phyloP scores from a whole-genome alignment of 2,329 filamentous ascomycete genomes.

The Neonectria faginata region DNA sequence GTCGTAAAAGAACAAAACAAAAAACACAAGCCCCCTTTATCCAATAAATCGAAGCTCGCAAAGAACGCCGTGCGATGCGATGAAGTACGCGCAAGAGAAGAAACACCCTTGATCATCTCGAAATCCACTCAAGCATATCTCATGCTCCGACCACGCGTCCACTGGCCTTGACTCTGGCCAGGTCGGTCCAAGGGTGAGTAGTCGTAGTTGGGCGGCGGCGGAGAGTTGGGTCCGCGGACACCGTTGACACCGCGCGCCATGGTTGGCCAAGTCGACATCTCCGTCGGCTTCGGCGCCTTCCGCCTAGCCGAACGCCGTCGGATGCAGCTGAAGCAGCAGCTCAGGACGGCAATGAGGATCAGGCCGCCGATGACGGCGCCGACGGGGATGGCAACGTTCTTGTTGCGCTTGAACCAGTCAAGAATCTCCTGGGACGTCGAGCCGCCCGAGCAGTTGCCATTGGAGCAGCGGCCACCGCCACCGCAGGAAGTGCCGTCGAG shows the following conservation, averaged over 20 bases:
- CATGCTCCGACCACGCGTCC: slow-evolving; percentile 42
- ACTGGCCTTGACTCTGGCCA: slow-evolving; percentile 29
- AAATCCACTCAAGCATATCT: slow-evolving; percentile 46
- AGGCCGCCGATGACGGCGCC: slow-evolving; percentile 78
- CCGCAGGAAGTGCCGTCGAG: slow-evolving; percentile 89
- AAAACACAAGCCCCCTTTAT: slow-evolving; percentile 7
- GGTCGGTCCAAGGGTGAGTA: slow-evolving; percentile 38
- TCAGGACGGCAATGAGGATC: slow-evolving; percentile 74
- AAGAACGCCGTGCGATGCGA: slow-evolving; percentile 42
- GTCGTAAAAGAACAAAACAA: slow-evolving; percentile 7
- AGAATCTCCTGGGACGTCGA: slow-evolving; percentile 77
- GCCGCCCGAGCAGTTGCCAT: slow-evolving; percentile 81
- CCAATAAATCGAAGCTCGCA: slow-evolving; percentile 3
- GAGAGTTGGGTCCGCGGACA: slow-evolving; percentile 29
- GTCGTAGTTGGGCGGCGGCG: slow-evolving; percentile 35
- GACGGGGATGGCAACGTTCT: slow-evolving; percentile 85
- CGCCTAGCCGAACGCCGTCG: slow-evolving; percentile 42
- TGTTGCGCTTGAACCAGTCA: slow-evolving; percentile 82
- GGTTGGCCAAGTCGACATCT: slow-evolving; percentile 45
- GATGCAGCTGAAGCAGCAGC: slow-evolving; percentile 70
- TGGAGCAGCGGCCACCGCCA: slow-evolving; percentile 81
- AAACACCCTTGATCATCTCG: not conserved
- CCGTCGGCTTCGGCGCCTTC: slow-evolving; percentile 42
- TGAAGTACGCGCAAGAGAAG: slow-evolving; percentile 7
- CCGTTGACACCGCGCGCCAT: slow-evolving; percentile 36